Conservation (phyloP, 208 protist genomes). For the Trypanosoma rangeli region DNA sequence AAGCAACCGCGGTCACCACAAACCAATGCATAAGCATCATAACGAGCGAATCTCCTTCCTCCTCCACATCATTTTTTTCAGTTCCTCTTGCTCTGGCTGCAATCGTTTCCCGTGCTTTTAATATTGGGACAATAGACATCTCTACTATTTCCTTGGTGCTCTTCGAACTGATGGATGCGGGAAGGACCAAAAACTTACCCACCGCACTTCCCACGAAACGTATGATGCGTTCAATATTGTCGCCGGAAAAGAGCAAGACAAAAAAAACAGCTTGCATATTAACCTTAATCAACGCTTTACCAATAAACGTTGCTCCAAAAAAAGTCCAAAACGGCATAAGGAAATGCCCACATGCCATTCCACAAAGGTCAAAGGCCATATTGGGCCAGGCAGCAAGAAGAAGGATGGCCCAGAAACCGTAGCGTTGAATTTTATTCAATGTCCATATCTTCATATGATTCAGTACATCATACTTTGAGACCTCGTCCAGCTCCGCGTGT, state of each 20-base stretch:
- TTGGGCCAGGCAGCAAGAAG: constrained; percentile 95
- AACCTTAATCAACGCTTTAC: constrained; percentile 94
- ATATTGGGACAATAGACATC: constrained; percentile 46
- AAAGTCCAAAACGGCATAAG: constrained; percentile 97
- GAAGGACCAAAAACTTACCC: constrained; percentile 29
- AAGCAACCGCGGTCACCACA: constrained; percentile 64
- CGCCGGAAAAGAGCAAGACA: constrained; percentile 81
- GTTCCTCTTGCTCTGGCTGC: constrained; percentile 43
- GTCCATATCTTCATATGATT: constrained; percentile 82
- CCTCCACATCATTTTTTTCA: constrained; percentile 10
- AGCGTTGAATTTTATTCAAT: constrained; percentile 72
- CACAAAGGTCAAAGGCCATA: constrained; percentile 97
- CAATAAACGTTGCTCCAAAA: constrained; percentile 95
- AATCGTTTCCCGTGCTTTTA: constrained; percentile 70
- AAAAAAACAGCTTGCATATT: constrained; percentile 89
- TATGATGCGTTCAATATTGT: constrained; percentile 74
- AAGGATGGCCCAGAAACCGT: constrained; percentile 94
- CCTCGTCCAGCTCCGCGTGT: constrained; percentile 46
- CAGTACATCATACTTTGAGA: constrained; percentile 58
- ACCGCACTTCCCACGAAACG: constrained; percentile 38
- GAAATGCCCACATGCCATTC: constrained; percentile 96
- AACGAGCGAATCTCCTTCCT: constrained; percentile 38
- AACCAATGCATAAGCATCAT: constrained; percentile 52
- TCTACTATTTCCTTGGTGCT: constrained; percentile 31
- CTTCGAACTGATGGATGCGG: constrained; percentile 12